Evolutionary conservation across 129 eudicot species (phyloP).

Genomic region (Oenanthe sinensis): DNA sequence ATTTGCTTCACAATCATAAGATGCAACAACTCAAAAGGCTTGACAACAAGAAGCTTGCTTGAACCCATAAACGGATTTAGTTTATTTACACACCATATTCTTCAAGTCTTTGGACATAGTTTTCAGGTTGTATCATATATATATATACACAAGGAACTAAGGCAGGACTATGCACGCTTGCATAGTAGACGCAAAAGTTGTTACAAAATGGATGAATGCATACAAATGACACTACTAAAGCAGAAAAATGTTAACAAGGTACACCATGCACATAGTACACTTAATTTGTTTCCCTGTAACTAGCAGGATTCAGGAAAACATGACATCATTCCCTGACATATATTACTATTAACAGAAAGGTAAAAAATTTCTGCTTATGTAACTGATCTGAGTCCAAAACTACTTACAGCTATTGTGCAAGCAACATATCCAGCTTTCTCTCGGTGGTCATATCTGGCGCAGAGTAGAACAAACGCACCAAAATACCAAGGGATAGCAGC

Average conservation of each 20-base stretch:
- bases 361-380: neutral
- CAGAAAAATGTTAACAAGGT: neutral
- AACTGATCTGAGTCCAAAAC: neutral
- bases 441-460: constrained; percentile 64
- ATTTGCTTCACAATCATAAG: neutral
- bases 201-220: neutral
- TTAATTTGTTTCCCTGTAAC: neutral
- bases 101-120: neutral
- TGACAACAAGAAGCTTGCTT: neutral
- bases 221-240: neutral
- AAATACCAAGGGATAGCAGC: constrained; percentile 86
- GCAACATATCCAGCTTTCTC: constrained; percentile 94
- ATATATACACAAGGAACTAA: neutral
- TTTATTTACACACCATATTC: neutral
- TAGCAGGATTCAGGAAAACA: neutral
- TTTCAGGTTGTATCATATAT: neutral
- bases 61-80: neutral
- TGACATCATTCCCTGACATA: neutral
- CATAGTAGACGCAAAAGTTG: neutral
- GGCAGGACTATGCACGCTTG: neutral
- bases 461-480: constrained; percentile 56
- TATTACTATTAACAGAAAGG: neutral
- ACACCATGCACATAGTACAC: neutral
- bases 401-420: constrained; percentile 80
- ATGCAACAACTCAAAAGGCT: neutral